Evolutionary conservation across 345 rosid genomes (phyloP), one percentile per base, ranked within the genome.

Genomic region (Orychophragmus violaceus): DNA sequence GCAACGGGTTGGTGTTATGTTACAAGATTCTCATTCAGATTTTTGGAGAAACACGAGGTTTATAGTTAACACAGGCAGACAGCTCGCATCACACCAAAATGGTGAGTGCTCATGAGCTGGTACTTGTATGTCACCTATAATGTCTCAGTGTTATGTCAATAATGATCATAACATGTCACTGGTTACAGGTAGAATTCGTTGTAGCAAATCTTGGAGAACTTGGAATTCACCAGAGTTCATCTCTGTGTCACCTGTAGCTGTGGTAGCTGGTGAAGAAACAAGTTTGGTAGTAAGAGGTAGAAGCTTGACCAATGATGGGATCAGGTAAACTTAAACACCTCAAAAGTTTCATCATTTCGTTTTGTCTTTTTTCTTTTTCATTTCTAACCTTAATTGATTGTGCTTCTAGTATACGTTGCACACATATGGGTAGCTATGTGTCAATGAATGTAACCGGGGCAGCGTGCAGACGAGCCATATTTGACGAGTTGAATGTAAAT

Each of bases 161-260:
- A 4, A 19, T 61, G 29, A 35, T 54, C 35, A 46, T 53, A 61
- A 54, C 59, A 62, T 62, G 29, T 55, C 8, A 39, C 2, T 48
- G 51, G 4, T 64, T 35, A 61, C 81, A 91, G 98, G 98, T 70
- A 82, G 74, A 49, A 42, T 91, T 69, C 86, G 80, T 13, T 61
- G 84, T 45, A 83, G 86, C 83, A 91, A 83, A 81, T 82, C 88
- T 0, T 83, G 98, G 91, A 80, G 77, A 74, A 71, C 85, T 13
- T 82, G 90, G 90, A 85, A 76, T 79, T 82, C 88, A 27, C 96
- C 98, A 4, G 88, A 88, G 79, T 81, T 91, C 77, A 81, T 88
- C 57, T 88, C 79, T 5, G 90, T 91, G 17, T 85, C 87, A 41
- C 98, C 96, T 8, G 66, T 88, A 71, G 96, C 98, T 54, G 82